phyloP scores from a whole-genome alignment of 306 rosid genomes.

The Cicer cuneatum region DNA sequence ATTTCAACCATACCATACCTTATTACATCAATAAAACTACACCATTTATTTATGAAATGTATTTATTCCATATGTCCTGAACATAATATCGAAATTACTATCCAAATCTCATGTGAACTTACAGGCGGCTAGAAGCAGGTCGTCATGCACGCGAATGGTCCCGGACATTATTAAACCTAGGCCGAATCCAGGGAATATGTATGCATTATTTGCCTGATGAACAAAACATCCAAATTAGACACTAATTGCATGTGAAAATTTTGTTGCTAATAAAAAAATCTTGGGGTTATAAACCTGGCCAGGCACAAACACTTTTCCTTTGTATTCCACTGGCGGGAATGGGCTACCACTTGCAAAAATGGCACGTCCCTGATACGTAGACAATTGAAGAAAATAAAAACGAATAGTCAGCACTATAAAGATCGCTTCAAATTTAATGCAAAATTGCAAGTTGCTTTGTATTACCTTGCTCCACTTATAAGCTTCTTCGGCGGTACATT shows the following conservation, averaged over 20 bases:
- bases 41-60: background rate
- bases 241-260: background rate
- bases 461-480: constrained; percentile 58
- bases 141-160: constrained; percentile 88
- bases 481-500: constrained; percentile 66
- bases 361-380: constrained; percentile 71
- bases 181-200: constrained; percentile 95
- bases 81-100: background rate
- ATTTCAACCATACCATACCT: background rate
- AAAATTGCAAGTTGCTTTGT: constrained; percentile 1
- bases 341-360: constrained; percentile 96
- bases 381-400: constrained; percentile 3
- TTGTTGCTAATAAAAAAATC: constrained; percentile 11
- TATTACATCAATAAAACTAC: background rate
- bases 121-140: constrained; percentile 98
- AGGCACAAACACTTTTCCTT: constrained; percentile 71
- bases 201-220: constrained; percentile 88
- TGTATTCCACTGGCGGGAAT: constrained; percentile 71
- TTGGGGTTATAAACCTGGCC: constrained; percentile 74
- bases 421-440: background rate
- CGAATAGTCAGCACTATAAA: background rate
- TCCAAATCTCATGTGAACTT: constrained; percentile 49
- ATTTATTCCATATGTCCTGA: background rate
- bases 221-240: constrained; percentile 46
- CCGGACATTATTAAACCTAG: constrained; percentile 94